Evolutionary conservation across 2,329 filamentous ascomycete genomes (phyloP).

Genomic region (Fusarium sublunatum): DNA sequence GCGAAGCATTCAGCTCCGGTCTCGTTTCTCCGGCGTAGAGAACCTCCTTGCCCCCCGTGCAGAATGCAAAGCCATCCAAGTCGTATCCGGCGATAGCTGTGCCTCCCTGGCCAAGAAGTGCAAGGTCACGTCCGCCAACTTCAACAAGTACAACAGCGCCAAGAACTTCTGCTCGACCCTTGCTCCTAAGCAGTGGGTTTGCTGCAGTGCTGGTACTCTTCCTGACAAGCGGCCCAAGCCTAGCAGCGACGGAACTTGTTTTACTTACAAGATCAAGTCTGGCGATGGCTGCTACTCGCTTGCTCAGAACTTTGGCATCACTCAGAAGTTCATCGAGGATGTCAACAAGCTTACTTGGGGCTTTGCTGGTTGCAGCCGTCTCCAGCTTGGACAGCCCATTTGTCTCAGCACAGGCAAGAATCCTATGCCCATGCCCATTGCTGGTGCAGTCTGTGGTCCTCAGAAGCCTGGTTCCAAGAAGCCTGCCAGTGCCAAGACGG

Average conservation of each 20-base stretch:
- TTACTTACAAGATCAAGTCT: conserved; percentile 46
- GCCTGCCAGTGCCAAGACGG: conserved; percentile 44
- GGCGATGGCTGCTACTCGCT: conserved; percentile 52
- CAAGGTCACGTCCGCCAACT: conserved; percentile 52
- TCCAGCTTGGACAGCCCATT: conserved; percentile 46
- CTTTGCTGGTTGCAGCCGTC: conserved; percentile 50
- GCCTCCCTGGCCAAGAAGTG: conserved; percentile 52
- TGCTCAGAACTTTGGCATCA: conserved; percentile 50
- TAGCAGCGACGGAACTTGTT: conserved; percentile 52
- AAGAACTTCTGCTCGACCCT: conserved; percentile 51
- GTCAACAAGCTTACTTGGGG: conserved; percentile 55
- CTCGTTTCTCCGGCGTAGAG: conserved; percentile 30
- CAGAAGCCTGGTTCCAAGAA: conserved; percentile 45
- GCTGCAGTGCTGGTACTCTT: conserved; percentile 52
- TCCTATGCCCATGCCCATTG: conserved; percentile 49
- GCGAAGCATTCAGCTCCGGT: conserved; percentile 31
- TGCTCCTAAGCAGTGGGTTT: conserved; percentile 49
- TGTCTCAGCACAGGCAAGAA: conserved; percentile 51
- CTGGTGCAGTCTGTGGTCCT: conserved; percentile 51
- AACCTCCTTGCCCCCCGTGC: conserved; percentile 33
- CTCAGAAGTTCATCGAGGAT: conserved; percentile 50
- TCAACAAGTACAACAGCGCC: conserved; percentile 53
- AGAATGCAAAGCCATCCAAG: conserved; percentile 45
- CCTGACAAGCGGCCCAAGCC: conserved; percentile 51
- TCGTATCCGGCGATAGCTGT: conserved; percentile 53